phyloP scores from a whole-genome alignment of 2,329 filamentous ascomycete genomes.

The Phaeophleospora eucalypticola region DNA sequence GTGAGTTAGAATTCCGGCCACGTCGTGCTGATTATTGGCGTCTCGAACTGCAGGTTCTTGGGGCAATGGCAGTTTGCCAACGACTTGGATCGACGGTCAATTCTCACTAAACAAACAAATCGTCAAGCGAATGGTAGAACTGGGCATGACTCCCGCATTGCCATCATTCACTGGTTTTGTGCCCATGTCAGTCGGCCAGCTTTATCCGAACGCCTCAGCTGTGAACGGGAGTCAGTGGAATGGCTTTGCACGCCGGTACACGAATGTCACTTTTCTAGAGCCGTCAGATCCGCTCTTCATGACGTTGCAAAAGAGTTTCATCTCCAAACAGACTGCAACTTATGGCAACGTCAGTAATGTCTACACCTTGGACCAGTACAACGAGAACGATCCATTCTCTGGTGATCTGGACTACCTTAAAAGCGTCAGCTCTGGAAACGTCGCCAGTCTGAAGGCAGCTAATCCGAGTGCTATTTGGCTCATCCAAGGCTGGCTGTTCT shows the following conservation, averaged over 20 bases:
- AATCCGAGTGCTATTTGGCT: slow-evolving; percentile 50
- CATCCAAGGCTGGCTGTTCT: slow-evolving; percentile 53
- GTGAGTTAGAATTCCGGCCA: too few relatives aligned
- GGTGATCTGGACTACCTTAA: slow-evolving; percentile 43
- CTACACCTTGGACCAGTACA: slow-evolving; percentile 53
- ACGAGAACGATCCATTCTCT: slow-evolving; percentile 49
- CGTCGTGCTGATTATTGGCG: too few relatives aligned
- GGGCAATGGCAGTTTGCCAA: too few relatives aligned
- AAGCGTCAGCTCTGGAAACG: slow-evolving; percentile 44
- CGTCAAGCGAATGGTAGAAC: too few relatives aligned
- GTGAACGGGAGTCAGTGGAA: slow-evolving; percentile 45
- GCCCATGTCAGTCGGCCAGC: too few relatives aligned
- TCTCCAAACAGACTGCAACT: slow-evolving; percentile 43
- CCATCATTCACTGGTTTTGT: too few relatives aligned
- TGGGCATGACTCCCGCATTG: too few relatives aligned
- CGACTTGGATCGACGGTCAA: too few relatives aligned
- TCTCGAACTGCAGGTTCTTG: too few relatives aligned
- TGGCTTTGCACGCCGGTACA: slow-evolving; percentile 40
- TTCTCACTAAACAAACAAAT: too few relatives aligned
- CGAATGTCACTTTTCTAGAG: slow-evolving; percentile 47
- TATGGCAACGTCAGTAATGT: slow-evolving; percentile 49
- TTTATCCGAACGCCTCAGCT: too few relatives aligned
- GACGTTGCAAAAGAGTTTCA: slow-evolving; percentile 44
- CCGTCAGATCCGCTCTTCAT: slow-evolving; percentile 45
- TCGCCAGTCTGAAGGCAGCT: slow-evolving; percentile 46